Evolutionary conservation across 148 eudicot genomes (phyloP), one percentile per base, ranked within the genome.

Genomic region (Bassia scoparia): DNA sequence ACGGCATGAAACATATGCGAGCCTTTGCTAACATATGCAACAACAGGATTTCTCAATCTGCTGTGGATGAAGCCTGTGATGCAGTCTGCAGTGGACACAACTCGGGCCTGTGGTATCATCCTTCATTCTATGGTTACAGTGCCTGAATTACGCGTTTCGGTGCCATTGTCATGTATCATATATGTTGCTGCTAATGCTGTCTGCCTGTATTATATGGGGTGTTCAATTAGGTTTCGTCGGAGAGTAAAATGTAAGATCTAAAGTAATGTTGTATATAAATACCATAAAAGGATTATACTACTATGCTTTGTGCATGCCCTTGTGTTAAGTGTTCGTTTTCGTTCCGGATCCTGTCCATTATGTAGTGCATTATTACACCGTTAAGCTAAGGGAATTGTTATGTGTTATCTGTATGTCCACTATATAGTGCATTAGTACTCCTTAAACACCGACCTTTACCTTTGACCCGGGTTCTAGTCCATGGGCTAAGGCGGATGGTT

Each of bases 1-100:
- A 96, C 26, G 99, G 99, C 52, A 92, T 92, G 99, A 96, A 90
- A 72, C 92, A 92, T 66, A 96, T 86, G 91, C 82, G 99, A 18
- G 89, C 90, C 8, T 92, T 96, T 14, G 99, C 96, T n/a, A 92
- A 96, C 78, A 79, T 96, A 18, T 96, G 99, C 82, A 96, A 96
- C 75, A 52, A 80, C 5, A 83, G 74, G 11, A 68, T 89, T 5
- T 59, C 90, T 0, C 33, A 2, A 23, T 69, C 37, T 5, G 81
- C 72, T 0, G 83, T 87, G 94, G 89, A 83, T 48, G 87, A 88
- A 63, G 92, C 87, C 70, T 81, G 81, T 58, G 55, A 26, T 26
- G 73, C 80, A 9, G 84, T 81, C 16, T 84, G 87, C 64, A 43
- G 66, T 31, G 83, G 72, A 10, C 75, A 76, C 63, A 70, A 81